These are phyloP conservation scores for Peziza echinospora DNA, from an alignment of 495 filamentous ascomycete species.

Conservation along the genomic window DNA sequence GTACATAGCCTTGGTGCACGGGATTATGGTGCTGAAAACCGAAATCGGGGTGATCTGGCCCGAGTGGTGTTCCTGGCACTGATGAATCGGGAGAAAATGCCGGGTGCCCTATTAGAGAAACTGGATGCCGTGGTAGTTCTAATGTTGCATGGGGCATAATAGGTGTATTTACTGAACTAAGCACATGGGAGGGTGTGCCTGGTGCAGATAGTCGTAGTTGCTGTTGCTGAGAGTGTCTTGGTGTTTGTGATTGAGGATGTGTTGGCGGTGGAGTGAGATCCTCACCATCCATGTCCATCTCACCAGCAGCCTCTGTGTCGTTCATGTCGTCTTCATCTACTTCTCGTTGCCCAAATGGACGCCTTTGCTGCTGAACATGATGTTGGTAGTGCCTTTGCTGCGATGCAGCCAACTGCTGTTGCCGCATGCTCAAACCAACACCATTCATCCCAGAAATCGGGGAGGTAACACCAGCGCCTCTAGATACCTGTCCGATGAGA, in stretches of 20 bases:
- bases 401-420: constrained; percentile 17
- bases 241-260: constrained; percentile 30
- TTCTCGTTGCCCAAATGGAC: constrained; percentile 8
- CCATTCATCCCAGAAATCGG: constrained; percentile 22
- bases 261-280: constrained; percentile 37
- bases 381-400: constrained; percentile 18
- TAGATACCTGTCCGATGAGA: constrained; percentile 23
- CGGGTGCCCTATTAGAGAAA: constrained; percentile 27
- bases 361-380: constrained; percentile 21
- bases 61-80: constrained; percentile 48
- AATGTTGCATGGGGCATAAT: constrained; percentile 97
- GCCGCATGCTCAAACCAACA: constrained; percentile 23
- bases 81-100: constrained; percentile 47
- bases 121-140: constrained; percentile 57
- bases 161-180: constrained; percentile 74
- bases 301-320: constrained; percentile 29
- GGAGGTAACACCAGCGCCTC: constrained; percentile 24
- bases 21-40: constrained; percentile 12
- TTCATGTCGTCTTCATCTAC: constrained; percentile 17
- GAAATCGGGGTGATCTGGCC: constrained; percentile 26
- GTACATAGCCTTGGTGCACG: constrained; percentile 33
- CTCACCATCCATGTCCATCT: constrained; percentile 89
- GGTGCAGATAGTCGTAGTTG: constrained; percentile 70
- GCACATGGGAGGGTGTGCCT: constrained; percentile 56
- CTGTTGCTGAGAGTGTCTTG: constrained; percentile 39